Conservation (phyloP, 2,329 filamentous ascomycete species). For the Septoria petroselini region DNA sequence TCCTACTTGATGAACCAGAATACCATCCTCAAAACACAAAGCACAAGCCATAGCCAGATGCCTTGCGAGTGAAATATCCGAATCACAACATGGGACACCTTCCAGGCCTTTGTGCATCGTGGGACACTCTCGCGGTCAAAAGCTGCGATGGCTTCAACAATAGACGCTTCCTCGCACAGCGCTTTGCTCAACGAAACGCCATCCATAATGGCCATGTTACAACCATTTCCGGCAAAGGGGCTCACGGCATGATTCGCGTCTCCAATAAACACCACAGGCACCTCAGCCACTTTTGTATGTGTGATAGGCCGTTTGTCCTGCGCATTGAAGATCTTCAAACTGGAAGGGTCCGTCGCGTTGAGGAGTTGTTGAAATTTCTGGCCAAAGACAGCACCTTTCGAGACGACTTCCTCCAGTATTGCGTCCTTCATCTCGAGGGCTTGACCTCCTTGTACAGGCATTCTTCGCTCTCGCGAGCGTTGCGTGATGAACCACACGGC, state of each 20-base stretch:
- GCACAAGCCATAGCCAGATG: not conserved
- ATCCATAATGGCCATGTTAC: constrained; percentile 50
- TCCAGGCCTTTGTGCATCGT: constrained; percentile 3
- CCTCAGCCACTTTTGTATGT: constrained; percentile 31
- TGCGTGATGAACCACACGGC: constrained; percentile 44
- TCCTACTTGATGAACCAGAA: not conserved
- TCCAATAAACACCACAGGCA: constrained; percentile 47
- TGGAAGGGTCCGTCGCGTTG: constrained; percentile 40
- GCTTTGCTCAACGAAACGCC: constrained; percentile 48
- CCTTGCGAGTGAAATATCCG: not conserved
- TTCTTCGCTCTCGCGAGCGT: not conserved
- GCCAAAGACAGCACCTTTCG: not conserved
- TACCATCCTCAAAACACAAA: not conserved
- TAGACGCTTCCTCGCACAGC: constrained; percentile 1
- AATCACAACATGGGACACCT: constrained; percentile 4
- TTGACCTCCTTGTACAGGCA: not conserved
- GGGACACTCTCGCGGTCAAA: constrained; percentile 11
- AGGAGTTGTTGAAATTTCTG: constrained; percentile 42
- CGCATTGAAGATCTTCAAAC: constrained; percentile 43
- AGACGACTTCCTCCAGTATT: not conserved
- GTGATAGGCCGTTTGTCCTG: constrained; percentile 48
- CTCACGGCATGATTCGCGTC: constrained; percentile 53
- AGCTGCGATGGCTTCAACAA: constrained; percentile 1
- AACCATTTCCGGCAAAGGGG: constrained; percentile 51
- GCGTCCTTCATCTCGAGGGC: not conserved